Evolutionary conservation across 2,329 filamentous ascomycete genomes (phyloP).

Genomic region (Sordariomycetes sp.): DNA sequence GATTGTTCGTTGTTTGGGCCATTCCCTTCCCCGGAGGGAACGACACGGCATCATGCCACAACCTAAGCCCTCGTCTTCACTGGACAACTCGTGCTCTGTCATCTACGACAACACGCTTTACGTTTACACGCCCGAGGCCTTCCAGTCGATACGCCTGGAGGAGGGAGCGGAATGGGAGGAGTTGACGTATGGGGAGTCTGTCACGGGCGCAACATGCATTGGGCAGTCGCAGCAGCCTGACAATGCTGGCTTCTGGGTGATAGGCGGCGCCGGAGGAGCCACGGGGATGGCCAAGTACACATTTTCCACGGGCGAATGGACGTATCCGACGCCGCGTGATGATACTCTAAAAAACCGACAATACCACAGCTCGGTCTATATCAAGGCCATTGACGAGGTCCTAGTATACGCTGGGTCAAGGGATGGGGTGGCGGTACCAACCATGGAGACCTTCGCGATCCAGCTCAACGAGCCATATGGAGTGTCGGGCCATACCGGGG

Average conservation of each 20-base stretch:
- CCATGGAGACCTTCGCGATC: conserved; percentile 70
- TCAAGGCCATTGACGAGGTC: conserved; percentile 61
- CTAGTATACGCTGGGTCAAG: conserved; percentile 73
- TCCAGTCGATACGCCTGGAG: conserved; percentile 63
- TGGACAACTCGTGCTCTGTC: conserved; percentile 74
- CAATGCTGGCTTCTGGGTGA: conserved; percentile 63
- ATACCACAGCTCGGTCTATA: conserved; percentile 67
- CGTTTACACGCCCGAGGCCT: conserved; percentile 65
- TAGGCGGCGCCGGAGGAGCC: conserved; percentile 58
- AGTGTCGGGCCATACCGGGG: conserved; percentile 47
- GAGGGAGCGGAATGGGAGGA: conserved; percentile 64
- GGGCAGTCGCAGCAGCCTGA: conserved; percentile 51
- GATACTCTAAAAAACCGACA: conserved; percentile 57
- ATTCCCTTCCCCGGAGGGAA: background rate
- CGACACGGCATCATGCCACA: conserved; percentile 51
- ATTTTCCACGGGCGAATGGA: conserved; percentile 45
- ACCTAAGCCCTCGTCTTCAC: conserved; percentile 58
- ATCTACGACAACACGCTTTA: conserved; percentile 78
- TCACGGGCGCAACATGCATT: conserved; percentile 71
- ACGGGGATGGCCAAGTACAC: conserved; percentile 63
- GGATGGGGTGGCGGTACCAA: conserved; percentile 45
- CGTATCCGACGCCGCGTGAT: conserved; percentile 29
- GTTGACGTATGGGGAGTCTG: conserved; percentile 55
- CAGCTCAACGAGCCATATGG: conserved; percentile 54
- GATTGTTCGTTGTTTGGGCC: background rate